These are phyloP conservation scores for Whalleya microplaca DNA, from an alignment of 2,329 filamentous ascomycete genomes.

Conservation along the genomic window DNA sequence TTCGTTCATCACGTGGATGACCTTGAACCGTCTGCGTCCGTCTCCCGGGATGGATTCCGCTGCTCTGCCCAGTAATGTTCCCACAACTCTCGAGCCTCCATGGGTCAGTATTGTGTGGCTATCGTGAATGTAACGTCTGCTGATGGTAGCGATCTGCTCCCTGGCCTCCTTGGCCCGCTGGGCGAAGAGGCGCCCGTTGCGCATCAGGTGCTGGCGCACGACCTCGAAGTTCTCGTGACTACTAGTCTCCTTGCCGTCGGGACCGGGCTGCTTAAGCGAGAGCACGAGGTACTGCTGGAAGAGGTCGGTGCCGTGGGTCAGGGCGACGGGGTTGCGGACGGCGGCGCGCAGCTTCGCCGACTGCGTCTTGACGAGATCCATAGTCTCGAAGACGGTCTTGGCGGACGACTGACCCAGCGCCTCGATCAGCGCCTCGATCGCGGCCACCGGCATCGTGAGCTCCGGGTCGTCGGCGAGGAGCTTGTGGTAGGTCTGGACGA, in stretches of 20 bases:
- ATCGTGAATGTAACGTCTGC: conserved; percentile 77
- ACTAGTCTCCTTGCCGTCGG: conserved; percentile 34
- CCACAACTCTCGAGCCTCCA: conserved; percentile 84
- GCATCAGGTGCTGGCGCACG: conserved; percentile 80
- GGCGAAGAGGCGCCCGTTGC: conserved; percentile 86
- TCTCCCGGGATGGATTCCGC: conserved; percentile 63
- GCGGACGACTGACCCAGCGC: conserved; percentile 79
- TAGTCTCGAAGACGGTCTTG: conserved; percentile 90
- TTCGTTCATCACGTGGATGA: conserved; percentile 76
- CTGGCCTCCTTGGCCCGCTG: conserved; percentile 83
- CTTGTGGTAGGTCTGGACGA: conserved; percentile 58
- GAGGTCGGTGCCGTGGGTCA: conserved; percentile 91
- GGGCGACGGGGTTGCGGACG: conserved; percentile 85
- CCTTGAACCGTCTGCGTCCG: conserved; percentile 68
- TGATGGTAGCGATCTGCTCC: conserved; percentile 79
- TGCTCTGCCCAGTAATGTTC: conserved; percentile 74
- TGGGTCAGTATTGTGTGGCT: conserved; percentile 86
- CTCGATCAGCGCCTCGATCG: conserved; percentile 88
- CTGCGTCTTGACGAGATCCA: conserved; percentile 79
- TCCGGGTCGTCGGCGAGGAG: conserved; percentile 71
- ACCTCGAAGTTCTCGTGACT: conserved; percentile 72
- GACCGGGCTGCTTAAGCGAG: conserved; percentile 62
- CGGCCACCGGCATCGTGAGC: conserved; percentile 93
- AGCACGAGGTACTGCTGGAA: conserved; percentile 93
- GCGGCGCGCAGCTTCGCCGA: conserved; percentile 76